These are phyloP conservation scores for Moricandia moricandioides DNA, from an alignment of 345 rosid species.

Conservation along the genomic window DNA sequence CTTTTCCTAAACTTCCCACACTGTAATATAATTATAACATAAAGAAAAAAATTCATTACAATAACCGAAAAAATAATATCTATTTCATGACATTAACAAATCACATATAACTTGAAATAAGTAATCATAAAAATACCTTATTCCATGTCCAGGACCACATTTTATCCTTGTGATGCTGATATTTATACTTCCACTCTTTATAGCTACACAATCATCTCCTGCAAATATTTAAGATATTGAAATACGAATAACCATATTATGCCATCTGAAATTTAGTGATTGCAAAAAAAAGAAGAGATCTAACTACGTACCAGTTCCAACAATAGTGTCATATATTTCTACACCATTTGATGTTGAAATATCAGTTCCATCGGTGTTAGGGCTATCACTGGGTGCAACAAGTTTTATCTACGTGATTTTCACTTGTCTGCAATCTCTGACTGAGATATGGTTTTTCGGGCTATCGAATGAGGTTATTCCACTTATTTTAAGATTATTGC, in stretches of 20 bases:
- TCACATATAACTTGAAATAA: neutral
- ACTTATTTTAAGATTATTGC: conserved; percentile 19
- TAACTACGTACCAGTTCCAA: conserved; percentile 45
- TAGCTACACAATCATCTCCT: conserved; percentile 66
- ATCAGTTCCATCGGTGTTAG: conserved; percentile 63
- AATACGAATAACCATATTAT: neutral
- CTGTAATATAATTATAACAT: conserved; percentile 6
- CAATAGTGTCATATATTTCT: conserved; percentile 20
- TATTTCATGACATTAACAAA: neutral
- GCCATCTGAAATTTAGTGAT: neutral
- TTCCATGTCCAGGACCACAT: conserved; percentile 46
- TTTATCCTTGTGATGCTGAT: conserved; percentile 17
- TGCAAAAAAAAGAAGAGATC: neutral
- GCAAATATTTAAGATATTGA: neutral
- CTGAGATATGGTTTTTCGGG: conserved; percentile 39
- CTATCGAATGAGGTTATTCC: conserved; percentile 43
- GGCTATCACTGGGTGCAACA: conserved; percentile 45
- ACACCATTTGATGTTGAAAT: conserved; percentile 35
- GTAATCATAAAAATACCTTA: conserved; percentile 26
- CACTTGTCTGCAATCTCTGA: conserved; percentile 23
- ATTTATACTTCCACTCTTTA: conserved; percentile 28
- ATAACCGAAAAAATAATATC: neutral
- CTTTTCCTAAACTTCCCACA: no score
- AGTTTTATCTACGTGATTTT: conserved; percentile 40
- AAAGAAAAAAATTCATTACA: neutral